Percentiles rank a stretch among this genome's conserved stretches.
These are phyloP conservation scores for Parachaetomium inaequale DNA, from an alignment of 495 filamentous ascomycete genomes.

Conservation along the genomic window DNA sequence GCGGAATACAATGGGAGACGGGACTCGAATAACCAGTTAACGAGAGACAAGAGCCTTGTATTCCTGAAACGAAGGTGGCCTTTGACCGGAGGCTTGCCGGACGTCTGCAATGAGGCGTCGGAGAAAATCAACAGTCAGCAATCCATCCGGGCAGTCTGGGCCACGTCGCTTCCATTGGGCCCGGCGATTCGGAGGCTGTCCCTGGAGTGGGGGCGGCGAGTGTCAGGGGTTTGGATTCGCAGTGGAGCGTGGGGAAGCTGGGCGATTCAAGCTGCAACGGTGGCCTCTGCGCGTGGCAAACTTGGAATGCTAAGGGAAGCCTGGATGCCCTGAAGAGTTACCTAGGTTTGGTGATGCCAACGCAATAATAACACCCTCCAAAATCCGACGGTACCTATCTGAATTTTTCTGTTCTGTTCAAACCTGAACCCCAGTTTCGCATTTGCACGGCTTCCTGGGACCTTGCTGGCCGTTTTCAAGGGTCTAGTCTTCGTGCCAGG, in stretches of 20 bases:
- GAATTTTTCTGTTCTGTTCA: no score
- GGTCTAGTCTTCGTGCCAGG: neutral
- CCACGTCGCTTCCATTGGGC: constrained; percentile 19
- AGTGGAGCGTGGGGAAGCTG: constrained; percentile 16
- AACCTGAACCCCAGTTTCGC: no score
- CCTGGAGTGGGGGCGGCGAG: constrained; percentile 5
- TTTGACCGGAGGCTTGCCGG: constrained; percentile 12
- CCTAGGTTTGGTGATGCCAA: no score
- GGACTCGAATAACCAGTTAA: neutral
- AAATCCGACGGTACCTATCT: no score
- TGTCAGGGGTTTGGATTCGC: neutral
- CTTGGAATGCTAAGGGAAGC: no score
- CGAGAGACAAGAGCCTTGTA: constrained; percentile 4
- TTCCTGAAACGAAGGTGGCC: constrained; percentile 14
- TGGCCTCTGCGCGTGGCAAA: constrained; percentile 4
- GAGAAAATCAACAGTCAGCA: constrained; percentile 12
- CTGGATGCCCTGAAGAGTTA: no score
- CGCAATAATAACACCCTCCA: no score
- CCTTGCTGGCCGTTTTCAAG: neutral
- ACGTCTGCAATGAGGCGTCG: constrained; percentile 1
- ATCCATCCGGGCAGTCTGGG: constrained; percentile 5
- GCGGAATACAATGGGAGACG: neutral
- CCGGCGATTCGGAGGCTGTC: constrained; percentile 14
- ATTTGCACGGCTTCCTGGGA: neutral
- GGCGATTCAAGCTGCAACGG: neutral